Evolutionary conservation across 495 filamentous ascomycete species (phyloP).

Genomic region (Symbiotaphrina buchneri): DNA sequence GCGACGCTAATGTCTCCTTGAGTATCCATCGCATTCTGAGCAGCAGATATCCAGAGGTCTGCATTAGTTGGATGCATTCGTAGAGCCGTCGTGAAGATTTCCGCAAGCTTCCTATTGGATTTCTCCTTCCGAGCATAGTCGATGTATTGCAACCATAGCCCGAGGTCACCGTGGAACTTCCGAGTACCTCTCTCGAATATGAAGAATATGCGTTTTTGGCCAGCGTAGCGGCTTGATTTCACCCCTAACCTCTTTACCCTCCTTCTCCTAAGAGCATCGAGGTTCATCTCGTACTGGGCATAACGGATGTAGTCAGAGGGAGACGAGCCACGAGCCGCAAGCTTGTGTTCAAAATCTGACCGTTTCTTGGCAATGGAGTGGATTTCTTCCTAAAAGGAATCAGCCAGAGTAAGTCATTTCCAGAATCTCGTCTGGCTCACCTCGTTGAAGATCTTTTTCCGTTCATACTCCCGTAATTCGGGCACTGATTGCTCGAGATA

Average conservation of each 20-base stretch:
- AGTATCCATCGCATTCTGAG: slow-evolving; percentile 46
- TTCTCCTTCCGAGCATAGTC: slow-evolving; percentile 56
- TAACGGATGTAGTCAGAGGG: slow-evolving; percentile 68
- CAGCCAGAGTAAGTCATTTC: slow-evolving; percentile 6
- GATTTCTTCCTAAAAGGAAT: slow-evolving; percentile 50
- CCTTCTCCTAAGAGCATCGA: slow-evolving; percentile 63
- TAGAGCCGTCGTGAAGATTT: slow-evolving; percentile 53
- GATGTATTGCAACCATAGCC: slow-evolving; percentile 84
- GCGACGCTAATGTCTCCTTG: slow-evolving; percentile 70
- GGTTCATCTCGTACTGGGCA: slow-evolving; percentile 74
- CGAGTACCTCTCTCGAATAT: slow-evolving; percentile 71
- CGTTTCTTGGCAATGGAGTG: slow-evolving; percentile 66
- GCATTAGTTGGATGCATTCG: slow-evolving; percentile 67
- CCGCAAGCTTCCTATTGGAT: slow-evolving; percentile 56
- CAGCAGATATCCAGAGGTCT: slow-evolving; percentile 75
- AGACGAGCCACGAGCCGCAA: slow-evolving; percentile 57
- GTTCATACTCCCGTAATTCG: slow-evolving; percentile 70
- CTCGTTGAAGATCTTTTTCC: slow-evolving; percentile 70
- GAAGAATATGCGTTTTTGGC: slow-evolving; percentile 65
- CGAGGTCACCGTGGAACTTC: slow-evolving; percentile 63
- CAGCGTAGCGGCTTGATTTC: slow-evolving; percentile 33
- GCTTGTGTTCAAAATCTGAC: slow-evolving; percentile 78
- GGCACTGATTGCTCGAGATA: slow-evolving; percentile 80
- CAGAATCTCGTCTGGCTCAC: slow-evolving; percentile 15
- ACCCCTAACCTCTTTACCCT: slow-evolving; percentile 60